Evolutionary conservation across 257 asterid species (phyloP).

Genomic region (Jaltomata sinuosa): DNA sequence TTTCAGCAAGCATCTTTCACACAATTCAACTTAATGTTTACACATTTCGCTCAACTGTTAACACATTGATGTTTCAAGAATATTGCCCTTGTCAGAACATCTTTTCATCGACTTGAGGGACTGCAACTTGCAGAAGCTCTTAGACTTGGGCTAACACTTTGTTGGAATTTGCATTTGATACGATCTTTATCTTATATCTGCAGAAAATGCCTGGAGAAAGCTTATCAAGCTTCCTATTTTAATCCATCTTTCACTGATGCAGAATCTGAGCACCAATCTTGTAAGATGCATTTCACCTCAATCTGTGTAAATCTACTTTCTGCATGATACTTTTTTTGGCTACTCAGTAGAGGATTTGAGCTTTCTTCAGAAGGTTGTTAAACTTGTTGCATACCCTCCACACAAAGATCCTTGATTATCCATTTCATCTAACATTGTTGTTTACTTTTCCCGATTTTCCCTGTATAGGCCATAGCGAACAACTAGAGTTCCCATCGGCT

Average conservation of each 20-base stretch:
- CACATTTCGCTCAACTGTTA: not conserved
- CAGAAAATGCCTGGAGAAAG: not conserved
- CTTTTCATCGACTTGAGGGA: not conserved
- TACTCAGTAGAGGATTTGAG: conserved; percentile 40
- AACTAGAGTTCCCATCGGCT: conserved; percentile 22
- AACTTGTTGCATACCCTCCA: not conserved
- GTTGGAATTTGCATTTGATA: not conserved
- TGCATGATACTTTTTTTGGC: not conserved
- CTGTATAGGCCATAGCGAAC: conserved; percentile 24
- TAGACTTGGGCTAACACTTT: not conserved
- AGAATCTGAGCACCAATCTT: not conserved
- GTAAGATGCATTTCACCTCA: not conserved
- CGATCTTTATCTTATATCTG: not conserved
- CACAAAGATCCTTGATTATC: not conserved
- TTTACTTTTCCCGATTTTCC: not conserved
- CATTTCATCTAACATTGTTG: not conserved
- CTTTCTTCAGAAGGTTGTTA: conserved; percentile 43
- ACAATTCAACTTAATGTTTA: not conserved
- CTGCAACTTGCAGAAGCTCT: not conserved
- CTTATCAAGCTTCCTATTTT: not conserved
- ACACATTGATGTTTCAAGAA: not conserved
- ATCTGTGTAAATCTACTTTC: not conserved
- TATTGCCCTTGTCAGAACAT: not conserved
- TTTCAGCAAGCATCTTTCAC: not conserved
- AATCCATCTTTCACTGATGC: not conserved